Base-by-base conservation (phyloP, 139 green algal species). In the Spirogloea muscicola region DNA sequence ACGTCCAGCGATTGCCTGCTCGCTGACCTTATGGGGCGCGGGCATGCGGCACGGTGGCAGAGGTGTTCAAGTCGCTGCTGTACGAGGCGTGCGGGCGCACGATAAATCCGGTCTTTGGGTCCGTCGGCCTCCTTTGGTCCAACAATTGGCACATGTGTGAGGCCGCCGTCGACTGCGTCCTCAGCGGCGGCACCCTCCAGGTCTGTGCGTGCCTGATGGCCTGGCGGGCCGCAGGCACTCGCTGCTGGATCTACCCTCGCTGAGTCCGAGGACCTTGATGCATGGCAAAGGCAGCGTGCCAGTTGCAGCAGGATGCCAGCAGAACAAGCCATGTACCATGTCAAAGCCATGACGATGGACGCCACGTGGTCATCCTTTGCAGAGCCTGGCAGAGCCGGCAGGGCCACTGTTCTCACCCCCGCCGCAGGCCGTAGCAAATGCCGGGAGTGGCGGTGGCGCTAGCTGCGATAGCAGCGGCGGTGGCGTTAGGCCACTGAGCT, bases 21-120 rank as follows among this genome's bases (percentile, higher is more conserved):
- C n/a, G n/a, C n/a, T n/a, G n/a, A n/a, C n/a, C n/a, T n/a, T n/a
- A n/a, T n/a, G n/a, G n/a, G n/a, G n/a, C n/a, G n/a, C n/a, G n/a
- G n/a, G 46, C 46, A 55, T 55, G 46, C 21, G 46, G 46, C 21
- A 55, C 21, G 46, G 18, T 13, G 18, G 49, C 64, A 74, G 72
- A 62, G 21, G 41, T 80, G n/a, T 80, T 80, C 49, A 62, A 80
- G 72, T 80, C 72, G 7, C 40, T 80, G 27, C 65, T 80, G 36
- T 80, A 78, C 43, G 72, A 80, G 37, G 72, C 72, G 6, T 80
- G 72, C 49, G 72, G 72, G 9, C 72, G 72, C 16, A 76, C 72
- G 10, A 80, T 80, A 41, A 80, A 80, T 33, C 72, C 72, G 29
- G 72, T 80, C 0, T 80, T 51, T 31, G 62, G 72, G 21, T 69